Conservation (phyloP, 768 basidiomycete genomes). For the Hericium rajendrae region DNA sequence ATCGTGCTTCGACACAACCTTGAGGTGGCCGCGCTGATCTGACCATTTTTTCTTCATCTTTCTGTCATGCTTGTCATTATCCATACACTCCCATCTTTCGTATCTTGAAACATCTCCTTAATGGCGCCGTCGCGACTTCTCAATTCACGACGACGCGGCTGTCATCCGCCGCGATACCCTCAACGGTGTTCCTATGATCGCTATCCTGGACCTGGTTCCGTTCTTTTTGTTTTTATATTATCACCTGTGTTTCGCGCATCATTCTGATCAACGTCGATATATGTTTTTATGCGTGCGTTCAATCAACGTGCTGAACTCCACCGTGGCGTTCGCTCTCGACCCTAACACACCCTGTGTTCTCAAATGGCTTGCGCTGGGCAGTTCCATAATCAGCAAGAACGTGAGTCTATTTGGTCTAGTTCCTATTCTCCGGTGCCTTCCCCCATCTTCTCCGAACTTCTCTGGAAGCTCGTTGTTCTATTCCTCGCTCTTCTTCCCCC, state of each 20-base stretch:
- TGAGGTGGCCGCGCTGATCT: conserved; percentile 57
- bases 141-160: neutral
- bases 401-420: conserved; percentile 33
- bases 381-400: conserved; percentile 61
- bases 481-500: neutral
- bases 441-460: neutral
- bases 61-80: neutral
- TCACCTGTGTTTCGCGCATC: conserved; percentile 12
- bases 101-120: neutral
- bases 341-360: neutral
- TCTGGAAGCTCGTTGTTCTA: no score
- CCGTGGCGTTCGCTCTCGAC: neutral
- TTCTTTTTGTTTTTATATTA: conserved; percentile 8
- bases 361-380: conserved; percentile 21
- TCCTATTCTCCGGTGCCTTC: neutral
- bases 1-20: conserved; percentile 62
- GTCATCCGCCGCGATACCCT: neutral
- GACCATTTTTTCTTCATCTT: conserved; percentile 13
- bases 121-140: neutral
- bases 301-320: neutral
- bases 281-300: neutral
- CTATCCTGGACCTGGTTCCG: neutral
- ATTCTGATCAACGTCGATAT: conserved; percentile 22
- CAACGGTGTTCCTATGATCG: neutral
- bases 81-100: no score